A percentile compares a stretch with the other conserved stretches of the same genome.
These are phyloP conservation scores for Aspergillus ochraceoroseus DNA, from an alignment of 2,329 filamentous ascomycete species.

Conservation along the genomic window DNA sequence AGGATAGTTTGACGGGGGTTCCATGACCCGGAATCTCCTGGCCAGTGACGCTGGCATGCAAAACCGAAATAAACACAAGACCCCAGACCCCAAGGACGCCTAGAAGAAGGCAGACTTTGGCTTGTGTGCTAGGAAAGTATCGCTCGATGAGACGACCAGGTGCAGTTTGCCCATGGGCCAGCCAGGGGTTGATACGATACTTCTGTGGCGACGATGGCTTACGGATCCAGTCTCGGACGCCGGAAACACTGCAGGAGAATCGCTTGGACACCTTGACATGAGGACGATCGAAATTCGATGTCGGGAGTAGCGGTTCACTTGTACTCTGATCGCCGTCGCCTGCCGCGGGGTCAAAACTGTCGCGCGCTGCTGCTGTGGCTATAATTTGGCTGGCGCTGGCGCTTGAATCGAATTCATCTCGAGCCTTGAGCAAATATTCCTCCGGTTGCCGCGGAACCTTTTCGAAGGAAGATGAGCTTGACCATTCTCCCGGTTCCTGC, in stretches of 20 bases:
- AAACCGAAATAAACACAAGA: constrained; percentile 29
- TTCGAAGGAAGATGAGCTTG: constrained; percentile 17
- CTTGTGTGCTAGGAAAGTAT: constrained; percentile 24
- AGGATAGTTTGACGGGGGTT: constrained; percentile 35
- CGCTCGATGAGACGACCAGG: constrained; percentile 31
- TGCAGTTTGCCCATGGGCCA: constrained; percentile 32
- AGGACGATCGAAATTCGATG: constrained; percentile 9
- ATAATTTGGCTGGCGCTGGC: constrained; percentile 14
- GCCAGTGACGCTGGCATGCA: constrained; percentile 31
- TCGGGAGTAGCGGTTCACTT: constrained; percentile 23
- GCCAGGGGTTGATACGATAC: constrained; percentile 34
- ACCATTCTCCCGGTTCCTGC: constrained; percentile 5
- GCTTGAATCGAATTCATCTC: too few relatives aligned
- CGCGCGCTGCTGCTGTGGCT: constrained; percentile 11
- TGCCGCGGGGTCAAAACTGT: constrained; percentile 20
- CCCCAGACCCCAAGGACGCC: constrained; percentile 31
- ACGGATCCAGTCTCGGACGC: constrained; percentile 27
- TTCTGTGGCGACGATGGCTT: constrained; percentile 32
- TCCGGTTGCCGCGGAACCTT: constrained; percentile 10
- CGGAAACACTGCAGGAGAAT: constrained; percentile 25
- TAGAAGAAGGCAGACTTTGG: constrained; percentile 27
- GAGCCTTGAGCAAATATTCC: constrained; percentile 14
- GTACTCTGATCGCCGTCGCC: constrained; percentile 14
- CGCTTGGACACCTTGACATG: constrained; percentile 6
- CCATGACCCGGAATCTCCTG: constrained; percentile 34